Percentiles rank a stretch among this genome's conserved stretches.
Conservation (phyloP, 768 basidiomycete species). For the Amanita pallidorosea region DNA sequence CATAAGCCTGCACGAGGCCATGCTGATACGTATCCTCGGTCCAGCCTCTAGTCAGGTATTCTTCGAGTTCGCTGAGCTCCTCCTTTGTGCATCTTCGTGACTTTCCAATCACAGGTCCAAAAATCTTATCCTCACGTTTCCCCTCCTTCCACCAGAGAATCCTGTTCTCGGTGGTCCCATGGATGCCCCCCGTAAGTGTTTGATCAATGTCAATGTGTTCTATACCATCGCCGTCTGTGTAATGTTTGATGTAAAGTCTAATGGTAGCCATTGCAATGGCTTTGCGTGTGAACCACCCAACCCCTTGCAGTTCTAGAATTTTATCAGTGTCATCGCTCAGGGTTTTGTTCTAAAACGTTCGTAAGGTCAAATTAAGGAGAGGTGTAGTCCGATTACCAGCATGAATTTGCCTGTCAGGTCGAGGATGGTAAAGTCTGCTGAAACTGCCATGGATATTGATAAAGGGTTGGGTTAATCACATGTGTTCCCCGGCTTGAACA, state of each 20-base stretch:
- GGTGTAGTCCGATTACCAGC: neutral
- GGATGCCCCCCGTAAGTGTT: conserved; percentile 50
- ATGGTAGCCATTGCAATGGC: conserved; percentile 46
- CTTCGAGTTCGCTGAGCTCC: conserved; percentile 24
- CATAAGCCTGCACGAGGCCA: conserved; percentile 34
- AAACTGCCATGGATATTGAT: conserved; percentile 1
- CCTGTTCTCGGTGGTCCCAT: conserved; percentile 46
- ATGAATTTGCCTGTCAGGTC: conserved; percentile 2
- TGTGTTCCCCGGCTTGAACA: conserved; percentile 28
- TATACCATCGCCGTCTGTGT: conserved; percentile 42
- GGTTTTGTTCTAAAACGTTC: conserved; percentile 46
- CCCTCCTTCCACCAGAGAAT: conserved; percentile 47
- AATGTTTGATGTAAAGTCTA: conserved; percentile 55
- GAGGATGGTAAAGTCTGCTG: conserved; percentile 3
- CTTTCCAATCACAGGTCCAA: conserved; percentile 48
- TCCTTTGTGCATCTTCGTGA: conserved; percentile 35
- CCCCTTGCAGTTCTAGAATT: conserved; percentile 61
- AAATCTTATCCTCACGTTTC: conserved; percentile 42
- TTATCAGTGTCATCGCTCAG: conserved; percentile 52
- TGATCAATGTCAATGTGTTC: conserved; percentile 67
- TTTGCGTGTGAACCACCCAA: conserved; percentile 62
- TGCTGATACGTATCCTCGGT: conserved; percentile 29
- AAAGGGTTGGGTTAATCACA: neutral
- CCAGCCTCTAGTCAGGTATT: conserved; percentile 41
- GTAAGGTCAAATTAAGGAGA: neutral